phyloP scores from a whole-genome alignment of 192 early-diverging fungal species.

The Rhizophlyctis rosea region DNA sequence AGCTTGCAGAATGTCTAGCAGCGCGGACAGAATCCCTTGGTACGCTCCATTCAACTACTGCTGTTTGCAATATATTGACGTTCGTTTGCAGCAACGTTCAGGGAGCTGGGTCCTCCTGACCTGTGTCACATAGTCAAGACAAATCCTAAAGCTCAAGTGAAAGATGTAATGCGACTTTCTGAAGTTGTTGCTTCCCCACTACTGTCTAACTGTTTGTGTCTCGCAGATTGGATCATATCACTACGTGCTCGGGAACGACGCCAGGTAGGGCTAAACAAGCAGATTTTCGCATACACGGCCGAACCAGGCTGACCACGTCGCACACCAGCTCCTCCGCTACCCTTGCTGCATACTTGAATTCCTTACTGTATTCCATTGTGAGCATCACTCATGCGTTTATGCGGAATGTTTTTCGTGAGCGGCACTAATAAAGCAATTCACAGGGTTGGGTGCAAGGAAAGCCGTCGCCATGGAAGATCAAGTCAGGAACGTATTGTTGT shows the following conservation, averaged over 20 bases:
- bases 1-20: constrained; percentile 81
- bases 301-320: background rate
- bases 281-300: background rate
- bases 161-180: constrained; percentile 57
- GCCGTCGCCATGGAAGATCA: constrained; percentile 60
- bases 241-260: constrained; percentile 56
- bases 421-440: constrained; percentile 1
- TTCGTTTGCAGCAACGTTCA: constrained; percentile 41
- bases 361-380: constrained; percentile 86
- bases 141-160: constrained; percentile 74
- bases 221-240: constrained; percentile 73
- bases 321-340: constrained; percentile 87
- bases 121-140: constrained; percentile 94
- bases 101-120: constrained; percentile 96
- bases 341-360: constrained; percentile 96
- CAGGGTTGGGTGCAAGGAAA: constrained; percentile 62
- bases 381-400: constrained; percentile 1
- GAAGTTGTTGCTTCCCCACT: background rate
- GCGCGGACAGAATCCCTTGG: constrained; percentile 89
- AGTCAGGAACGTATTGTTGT: constrained; percentile 80
- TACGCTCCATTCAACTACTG: constrained; percentile 38
- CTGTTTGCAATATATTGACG: background rate
- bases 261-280: constrained; percentile 29
- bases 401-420: constrained; percentile 5
- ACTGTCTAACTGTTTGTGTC: constrained; percentile 13